These are phyloP conservation scores for Scedosporium aurantiacum DNA, from an alignment of 2,329 filamentous ascomycete species.

Conservation along the genomic window DNA sequence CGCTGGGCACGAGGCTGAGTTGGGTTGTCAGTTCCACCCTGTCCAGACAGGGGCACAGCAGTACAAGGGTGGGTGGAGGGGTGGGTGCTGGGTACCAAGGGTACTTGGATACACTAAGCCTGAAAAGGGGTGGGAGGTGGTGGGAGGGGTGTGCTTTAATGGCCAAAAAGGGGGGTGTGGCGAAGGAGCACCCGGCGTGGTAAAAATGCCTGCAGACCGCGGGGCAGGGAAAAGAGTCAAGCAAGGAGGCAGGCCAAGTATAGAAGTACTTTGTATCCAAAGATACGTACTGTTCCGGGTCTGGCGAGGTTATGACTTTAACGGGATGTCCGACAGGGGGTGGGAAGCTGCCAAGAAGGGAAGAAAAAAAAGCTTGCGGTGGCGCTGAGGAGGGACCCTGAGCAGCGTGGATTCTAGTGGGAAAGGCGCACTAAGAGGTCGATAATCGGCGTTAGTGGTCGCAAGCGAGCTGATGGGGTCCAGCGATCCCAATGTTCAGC, in stretches of 20 bases:
- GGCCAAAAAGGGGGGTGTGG: neutral
- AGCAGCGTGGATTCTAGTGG: neutral
- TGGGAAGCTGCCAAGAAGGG: neutral
- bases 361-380: neutral
- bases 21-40: neutral
- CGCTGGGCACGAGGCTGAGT: constrained; percentile 7
- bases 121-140: neutral
- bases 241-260: neutral
- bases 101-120: neutral
- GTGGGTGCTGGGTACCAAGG: neutral
- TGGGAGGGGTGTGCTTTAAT: neutral
- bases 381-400: neutral
- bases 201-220: neutral
- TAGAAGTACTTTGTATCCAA: neutral
- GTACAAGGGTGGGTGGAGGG: constrained; percentile 4
- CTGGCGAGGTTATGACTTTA: neutral
- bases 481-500: neutral
- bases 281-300: neutral
- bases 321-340: neutral
- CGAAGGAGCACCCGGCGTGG: neutral
- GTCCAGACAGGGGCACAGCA: constrained; percentile 2
- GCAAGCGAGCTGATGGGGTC: neutral
- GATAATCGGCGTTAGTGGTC: neutral
- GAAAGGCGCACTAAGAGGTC: neutral
- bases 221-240: neutral